Percentiles rank a stretch among this genome's conserved stretches.
These are phyloP conservation scores for Bacidia rubella DNA, from an alignment of 495 filamentous ascomycete genomes.

Conservation along the genomic window DNA sequence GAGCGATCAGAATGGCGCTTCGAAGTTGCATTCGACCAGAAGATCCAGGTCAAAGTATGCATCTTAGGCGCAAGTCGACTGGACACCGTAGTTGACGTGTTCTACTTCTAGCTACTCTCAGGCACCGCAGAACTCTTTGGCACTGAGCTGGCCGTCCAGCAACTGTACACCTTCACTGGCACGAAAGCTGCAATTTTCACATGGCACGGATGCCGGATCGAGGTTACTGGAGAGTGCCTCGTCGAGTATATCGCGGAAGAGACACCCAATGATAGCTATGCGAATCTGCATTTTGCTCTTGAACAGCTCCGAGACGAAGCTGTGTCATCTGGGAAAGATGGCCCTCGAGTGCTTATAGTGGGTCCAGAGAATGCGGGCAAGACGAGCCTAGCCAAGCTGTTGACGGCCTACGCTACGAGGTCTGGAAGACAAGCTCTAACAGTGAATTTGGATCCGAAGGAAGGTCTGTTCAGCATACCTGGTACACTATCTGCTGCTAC, in stretches of 20 bases:
- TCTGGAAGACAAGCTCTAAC: conserved; percentile 65
- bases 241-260: conserved; percentile 72
- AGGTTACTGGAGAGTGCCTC: conserved; percentile 51
- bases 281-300: conserved; percentile 79
- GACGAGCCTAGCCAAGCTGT: conserved; percentile 65
- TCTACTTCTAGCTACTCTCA: conserved; percentile 40
- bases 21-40: conserved; percentile 58
- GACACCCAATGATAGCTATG: conserved; percentile 67
- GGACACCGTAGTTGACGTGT: not conserved
- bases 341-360: conserved; percentile 72
- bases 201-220: conserved; percentile 76
- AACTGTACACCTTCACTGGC: conserved; percentile 69
- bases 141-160: conserved; percentile 74
- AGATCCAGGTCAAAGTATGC: conserved; percentile 47
- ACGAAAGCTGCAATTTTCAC: conserved; percentile 81
- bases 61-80: conserved; percentile 16
- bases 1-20: conserved; percentile 75
- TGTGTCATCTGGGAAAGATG: conserved; percentile 36
- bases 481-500: conserved; percentile 73
- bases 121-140: conserved; percentile 93
- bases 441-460: conserved; percentile 73
- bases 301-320: conserved; percentile 49
- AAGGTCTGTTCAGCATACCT: conserved; percentile 75
- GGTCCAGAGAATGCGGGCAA: conserved; percentile 76
- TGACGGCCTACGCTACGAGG: conserved; percentile 71